phyloP scores from a whole-genome alignment of 2,329 filamentous ascomycete species.

The Paramyrothecium sp. region DNA sequence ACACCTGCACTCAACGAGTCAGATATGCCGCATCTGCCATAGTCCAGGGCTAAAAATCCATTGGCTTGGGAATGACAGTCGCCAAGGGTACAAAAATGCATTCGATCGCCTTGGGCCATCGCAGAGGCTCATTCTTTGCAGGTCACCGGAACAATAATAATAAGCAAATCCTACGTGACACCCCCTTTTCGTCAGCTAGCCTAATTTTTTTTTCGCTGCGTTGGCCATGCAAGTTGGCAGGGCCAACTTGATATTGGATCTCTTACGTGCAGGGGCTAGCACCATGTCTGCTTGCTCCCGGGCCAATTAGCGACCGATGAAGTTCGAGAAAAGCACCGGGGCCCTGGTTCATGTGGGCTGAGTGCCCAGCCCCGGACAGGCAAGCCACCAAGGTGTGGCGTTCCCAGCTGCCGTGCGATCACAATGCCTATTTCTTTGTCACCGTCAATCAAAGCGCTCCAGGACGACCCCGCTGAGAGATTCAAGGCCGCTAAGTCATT shows the following conservation, averaged over 20 bases:
- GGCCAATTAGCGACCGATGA: slow-evolving; percentile 33
- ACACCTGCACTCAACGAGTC: too few species aligned
- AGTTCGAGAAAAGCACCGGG: slow-evolving; percentile 25
- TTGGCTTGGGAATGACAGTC: too few species aligned
- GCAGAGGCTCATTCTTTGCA: background rate
- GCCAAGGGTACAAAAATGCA: background rate
- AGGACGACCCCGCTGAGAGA: too few species aligned
- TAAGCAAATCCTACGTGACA: background rate
- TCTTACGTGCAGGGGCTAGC: slow-evolving; percentile 26
- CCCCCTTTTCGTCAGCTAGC: background rate
- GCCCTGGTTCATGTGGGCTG: background rate
- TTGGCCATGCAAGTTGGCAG: background rate
- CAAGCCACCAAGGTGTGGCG: background rate
- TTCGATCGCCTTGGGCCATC: background rate
- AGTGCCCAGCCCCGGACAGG: background rate
- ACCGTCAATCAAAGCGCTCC: too few species aligned
- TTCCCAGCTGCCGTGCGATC: background rate
- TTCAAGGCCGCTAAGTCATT: too few species aligned
- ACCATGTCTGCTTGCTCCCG: slow-evolving; percentile 19
- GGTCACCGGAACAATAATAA: background rate
- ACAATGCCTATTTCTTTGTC: too few species aligned
- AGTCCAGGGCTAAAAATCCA: too few species aligned
- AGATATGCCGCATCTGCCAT: too few species aligned
- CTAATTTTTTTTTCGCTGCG: background rate
- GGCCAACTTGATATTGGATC: slow-evolving; percentile 32